Base-by-base conservation (phyloP, 352 stramenopile species). In the Phytophthora cactorum region DNA sequence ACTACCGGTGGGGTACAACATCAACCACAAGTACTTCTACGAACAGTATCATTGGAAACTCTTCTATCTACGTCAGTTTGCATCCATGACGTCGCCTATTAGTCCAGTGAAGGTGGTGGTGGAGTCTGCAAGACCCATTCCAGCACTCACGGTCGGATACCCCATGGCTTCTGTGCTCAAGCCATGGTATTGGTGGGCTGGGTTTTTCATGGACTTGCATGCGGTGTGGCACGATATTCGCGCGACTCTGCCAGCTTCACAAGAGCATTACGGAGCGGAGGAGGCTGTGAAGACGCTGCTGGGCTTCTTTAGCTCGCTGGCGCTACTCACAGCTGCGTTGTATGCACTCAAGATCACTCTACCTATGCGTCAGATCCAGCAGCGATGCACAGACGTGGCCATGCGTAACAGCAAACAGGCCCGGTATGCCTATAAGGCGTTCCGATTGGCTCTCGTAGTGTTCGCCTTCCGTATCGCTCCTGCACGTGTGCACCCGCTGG, bases 21-120 rank as follows among this genome's bases (percentile, higher is more conserved):
- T 95, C 77, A 96, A 97, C 74, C 88, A 97, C 79, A 96, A 96
- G 77, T 97, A 93, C 63, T 94, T 89, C 57, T 95, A 92, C 68
- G 88, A 95, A 54, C 85, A 94, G 74, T 95, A 95, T 67, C 81
- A 95, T 69, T 95, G 88, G 88, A 95, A 92, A 66, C 60, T 96
- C 11, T 96, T 92, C 52, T 93, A 91, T 54, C 63, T 93, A 52
- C 79, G 79, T 11, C 88, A 95, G 61, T 96, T 96, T 61, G 86
- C 87, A 28, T 92, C 86, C 28, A 93, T 97, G 83, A 95, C 88
- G 56, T 95, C 87, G 17, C 82, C 86, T 2, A 93, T 95, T 65
- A 93, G 86, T 49, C 87, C 87, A 2, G 83, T 95, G 15, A 90
- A 90, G 59, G 86, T 96, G 27, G 88, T 95, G 43, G 88, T 94